Conservation (phyloP, 208 protist species). For the Trypanosoma melophagium region DNA sequence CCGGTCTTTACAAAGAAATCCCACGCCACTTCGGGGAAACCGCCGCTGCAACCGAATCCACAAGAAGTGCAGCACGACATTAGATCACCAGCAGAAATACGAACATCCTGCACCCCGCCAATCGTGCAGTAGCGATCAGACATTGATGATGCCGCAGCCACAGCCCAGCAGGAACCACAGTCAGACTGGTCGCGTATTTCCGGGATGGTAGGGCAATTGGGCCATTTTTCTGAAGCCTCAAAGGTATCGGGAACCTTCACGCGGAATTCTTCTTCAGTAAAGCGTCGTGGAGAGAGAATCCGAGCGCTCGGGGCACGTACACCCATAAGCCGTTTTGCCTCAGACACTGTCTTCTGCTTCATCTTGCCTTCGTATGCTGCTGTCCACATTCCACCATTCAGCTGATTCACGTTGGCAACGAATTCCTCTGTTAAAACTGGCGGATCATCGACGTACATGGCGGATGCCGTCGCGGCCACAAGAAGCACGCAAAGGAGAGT, state of each 20-base stretch:
- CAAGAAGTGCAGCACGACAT: conserved; percentile 79
- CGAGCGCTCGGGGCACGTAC: conserved; percentile 29
- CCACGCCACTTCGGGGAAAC: conserved; percentile 70
- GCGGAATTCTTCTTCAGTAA: conserved; percentile 46
- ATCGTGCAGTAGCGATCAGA: conserved; percentile 90
- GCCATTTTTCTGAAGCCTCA: conserved; percentile 62
- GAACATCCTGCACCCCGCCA: conserved; percentile 45
- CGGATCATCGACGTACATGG: conserved; percentile 17
- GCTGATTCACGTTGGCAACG: conserved; percentile 36
- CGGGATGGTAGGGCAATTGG: conserved; percentile 55
- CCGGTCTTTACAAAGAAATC: conserved; percentile 63
- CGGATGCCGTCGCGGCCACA: conserved; percentile 26
- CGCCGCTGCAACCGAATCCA: conserved; percentile 84
- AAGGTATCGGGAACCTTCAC: conserved; percentile 51
- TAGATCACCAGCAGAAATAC: conserved; percentile 74
- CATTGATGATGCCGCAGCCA: conserved; percentile 80
- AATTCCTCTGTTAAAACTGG: conserved; percentile 34
- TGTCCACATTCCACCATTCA: conserved; percentile 57
- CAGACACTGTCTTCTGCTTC: conserved; percentile 34
- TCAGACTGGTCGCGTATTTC: conserved; percentile 86
- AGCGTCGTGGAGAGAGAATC: conserved; percentile 37
- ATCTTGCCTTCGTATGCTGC: conserved; percentile 45
- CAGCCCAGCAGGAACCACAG: conserved; percentile 93
- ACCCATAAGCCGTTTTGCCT: conserved; percentile 52
- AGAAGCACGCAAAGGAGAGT: conserved; percentile 28